These are phyloP conservation scores for Talaromyces wortmannii DNA, from an alignment of 495 filamentous ascomycete genomes.

Conservation along the genomic window DNA sequence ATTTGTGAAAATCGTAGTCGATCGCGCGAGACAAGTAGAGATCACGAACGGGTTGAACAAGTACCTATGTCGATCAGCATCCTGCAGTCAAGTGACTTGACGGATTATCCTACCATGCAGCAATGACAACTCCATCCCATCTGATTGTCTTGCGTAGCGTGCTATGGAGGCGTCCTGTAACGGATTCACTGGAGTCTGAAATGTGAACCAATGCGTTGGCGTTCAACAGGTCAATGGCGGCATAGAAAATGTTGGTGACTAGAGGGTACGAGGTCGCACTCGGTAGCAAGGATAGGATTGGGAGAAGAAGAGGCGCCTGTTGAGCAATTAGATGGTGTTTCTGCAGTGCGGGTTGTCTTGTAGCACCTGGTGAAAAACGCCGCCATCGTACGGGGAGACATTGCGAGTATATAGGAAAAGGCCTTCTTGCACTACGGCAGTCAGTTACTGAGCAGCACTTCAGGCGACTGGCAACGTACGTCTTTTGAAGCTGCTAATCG, in stretches of 20 bases:
- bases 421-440: conserved; percentile 76
- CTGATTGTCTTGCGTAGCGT: conserved; percentile 70
- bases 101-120: conserved; percentile 54
- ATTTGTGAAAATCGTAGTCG: conserved; percentile 87
- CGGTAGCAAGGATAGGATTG: conserved; percentile 83
- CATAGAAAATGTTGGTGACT: conserved; percentile 74
- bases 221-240: conserved; percentile 72
- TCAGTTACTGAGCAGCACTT: not conserved
- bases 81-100: not conserved
- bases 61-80: conserved; percentile 47
- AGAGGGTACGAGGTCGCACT: conserved; percentile 55
- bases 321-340: not conserved
- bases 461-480: conserved; percentile 43
- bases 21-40: conserved; percentile 84
- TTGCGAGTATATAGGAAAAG: conserved; percentile 93
- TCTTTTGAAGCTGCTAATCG: conserved; percentile 96
- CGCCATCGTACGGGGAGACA: conserved; percentile 95
- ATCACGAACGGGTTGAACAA: conserved; percentile 95
- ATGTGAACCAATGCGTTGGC: conserved; percentile 79
- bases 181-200: conserved; percentile 73
- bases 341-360: not conserved
- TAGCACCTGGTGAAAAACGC: conserved; percentile 85
- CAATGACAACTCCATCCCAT: conserved; percentile 72
- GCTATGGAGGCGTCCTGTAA: conserved; percentile 61
- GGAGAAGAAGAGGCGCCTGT: conserved; percentile 81